A percentile compares a stretch with the other conserved stretches of the same genome.
Evolutionary conservation across 805 yeast species (phyloP).

Genomic region (Sporopachydermia quercuum): DNA sequence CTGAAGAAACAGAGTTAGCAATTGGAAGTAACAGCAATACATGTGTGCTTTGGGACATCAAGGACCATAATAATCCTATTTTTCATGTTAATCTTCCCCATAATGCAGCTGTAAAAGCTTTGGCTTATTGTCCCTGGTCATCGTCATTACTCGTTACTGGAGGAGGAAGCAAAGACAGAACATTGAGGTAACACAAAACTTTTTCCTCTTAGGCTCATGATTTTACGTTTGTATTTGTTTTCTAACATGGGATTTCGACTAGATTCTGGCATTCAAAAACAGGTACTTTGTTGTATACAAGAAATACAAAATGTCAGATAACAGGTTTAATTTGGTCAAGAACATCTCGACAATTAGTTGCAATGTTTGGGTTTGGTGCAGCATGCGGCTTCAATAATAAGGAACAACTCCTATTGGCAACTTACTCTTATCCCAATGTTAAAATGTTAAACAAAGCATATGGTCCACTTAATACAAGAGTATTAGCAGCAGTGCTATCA

Average conservation of each 20-base stretch:
- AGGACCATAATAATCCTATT: conserved; percentile 24
- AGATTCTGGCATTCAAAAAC: conserved; percentile 77
- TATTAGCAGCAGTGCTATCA: conserved; percentile 50
- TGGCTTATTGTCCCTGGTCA: conserved; percentile 88
- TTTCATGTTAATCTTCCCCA: conserved; percentile 42
- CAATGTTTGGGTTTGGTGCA: conserved; percentile 69
- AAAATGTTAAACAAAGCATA: conserved; percentile 31
- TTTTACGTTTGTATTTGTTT: background rate
- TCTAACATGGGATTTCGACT: background rate
- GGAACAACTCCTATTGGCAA: conserved; percentile 36
- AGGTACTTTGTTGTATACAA: conserved; percentile 51
- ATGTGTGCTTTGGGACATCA: conserved; percentile 64
- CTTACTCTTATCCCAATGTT: conserved; percentile 58
- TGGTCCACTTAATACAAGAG: conserved; percentile 37
- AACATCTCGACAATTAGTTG: conserved; percentile 46
- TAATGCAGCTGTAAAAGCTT: conserved; percentile 78
- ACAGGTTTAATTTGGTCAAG: conserved; percentile 71
- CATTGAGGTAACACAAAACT: conserved; percentile 21
- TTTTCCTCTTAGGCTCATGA: background rate
- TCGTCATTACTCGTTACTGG: conserved; percentile 73
- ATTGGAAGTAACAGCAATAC: conserved; percentile 78
- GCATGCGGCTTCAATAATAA: conserved; percentile 18
- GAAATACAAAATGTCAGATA: conserved; percentile 54
- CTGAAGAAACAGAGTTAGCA: conserved; percentile 42
- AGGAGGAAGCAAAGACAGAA: conserved; percentile 73